Evolutionary conservation across 106 monocot genomes (phyloP), one percentile per base, ranked within the genome.

Genomic region (Dendrobium huoshanense): DNA sequence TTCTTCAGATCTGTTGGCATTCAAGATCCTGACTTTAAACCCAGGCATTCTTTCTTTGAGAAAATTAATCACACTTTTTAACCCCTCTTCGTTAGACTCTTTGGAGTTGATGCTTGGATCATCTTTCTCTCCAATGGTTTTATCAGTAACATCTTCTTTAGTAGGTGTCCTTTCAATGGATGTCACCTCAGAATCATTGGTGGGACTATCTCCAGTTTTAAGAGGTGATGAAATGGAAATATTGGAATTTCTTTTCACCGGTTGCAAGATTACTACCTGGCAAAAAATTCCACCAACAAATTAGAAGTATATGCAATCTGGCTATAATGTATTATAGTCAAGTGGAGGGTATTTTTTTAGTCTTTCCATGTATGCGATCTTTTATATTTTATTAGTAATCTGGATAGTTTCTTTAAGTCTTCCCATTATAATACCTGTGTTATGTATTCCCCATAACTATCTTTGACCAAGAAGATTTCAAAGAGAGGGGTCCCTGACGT

Each of bases 381-480:
- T 65, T 1, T 24, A 65, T 65, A 24, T 24, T 65, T n/a, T 65
- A 65, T 37, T 37, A 65, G n/a, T 65, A 9, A 25, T 9, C 22
- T 7, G 67, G 17, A 37, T 9, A 7, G 67, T 67, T n/a, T 7
- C 16, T 58, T 19, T 29, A 29, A 7, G 7, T 40, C 0, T 33
- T 70, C 41, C 37, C n/a, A 77, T 77, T 20, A 77, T 10, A 80
- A 47, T 88, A 91, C 96, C 96, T 93, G 86, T 56, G 84, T 89
- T 72, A 83, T 78, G 67, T 91, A 96, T 33, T 79, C 86, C 51
- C 87, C 96, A 83, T 88, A 81, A 49, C 87, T 82, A 83, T 91
- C 93, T 91, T 84, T 91, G 67, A 93, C 58, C 74, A 96, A 82
- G 86, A 96, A 96, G 75, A 96, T 93, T 89, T 96, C 96, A 83